Evolutionary conservation across 768 basidiomycete genomes (phyloP), one percentile per base, ranked within the genome.

Genomic region (Lactarius hengduanensis): DNA sequence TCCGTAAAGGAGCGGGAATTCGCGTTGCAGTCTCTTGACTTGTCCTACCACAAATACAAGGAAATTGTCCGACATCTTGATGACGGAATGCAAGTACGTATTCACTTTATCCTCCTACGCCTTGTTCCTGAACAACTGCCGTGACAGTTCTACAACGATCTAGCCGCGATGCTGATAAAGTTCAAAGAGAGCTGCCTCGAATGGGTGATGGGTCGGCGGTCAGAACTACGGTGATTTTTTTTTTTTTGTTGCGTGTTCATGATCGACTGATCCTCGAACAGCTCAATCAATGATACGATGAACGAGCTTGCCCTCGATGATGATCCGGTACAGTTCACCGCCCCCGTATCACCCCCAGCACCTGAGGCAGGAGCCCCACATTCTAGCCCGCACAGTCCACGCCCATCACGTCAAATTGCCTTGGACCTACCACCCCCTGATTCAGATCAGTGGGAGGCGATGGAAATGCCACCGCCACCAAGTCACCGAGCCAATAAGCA

Each of bases 61-160:
- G 96, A 98, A 74, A 90, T 97, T 16, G 81, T 80, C 2, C 83
- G 84, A 59, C 95, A 98, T 76, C 78, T 97, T 7, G 88, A 91
- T 47, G 96, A 98, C 74, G 96, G 96, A 6, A 81, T 91, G 71
- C 90, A 92, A 80, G 94, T 90, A 70, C 16, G 77, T 68, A 38
- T 53, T 65, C 15, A 32, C 50, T 38, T 41, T 40, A 22, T 6
- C 26, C 26, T 15, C 43, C 40, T 38, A 30, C 32, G 2, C 50
- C 7, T 13, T 40, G 28, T 54, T 18, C 43, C 57, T 59, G 59
- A 32, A 57, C 13, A 15, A 11, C 41, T 47, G 65, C 43, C 62
- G 0, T 8, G n/a, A 15, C 68, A 95, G 91, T 98, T 98, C 73
- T 96, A 99, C 74, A 94, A 93, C 68, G 90, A 92, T 71, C 83